Evolutionary conservation across 331 rosid species (phyloP).

Genomic region (Acacia pycnantha): DNA sequence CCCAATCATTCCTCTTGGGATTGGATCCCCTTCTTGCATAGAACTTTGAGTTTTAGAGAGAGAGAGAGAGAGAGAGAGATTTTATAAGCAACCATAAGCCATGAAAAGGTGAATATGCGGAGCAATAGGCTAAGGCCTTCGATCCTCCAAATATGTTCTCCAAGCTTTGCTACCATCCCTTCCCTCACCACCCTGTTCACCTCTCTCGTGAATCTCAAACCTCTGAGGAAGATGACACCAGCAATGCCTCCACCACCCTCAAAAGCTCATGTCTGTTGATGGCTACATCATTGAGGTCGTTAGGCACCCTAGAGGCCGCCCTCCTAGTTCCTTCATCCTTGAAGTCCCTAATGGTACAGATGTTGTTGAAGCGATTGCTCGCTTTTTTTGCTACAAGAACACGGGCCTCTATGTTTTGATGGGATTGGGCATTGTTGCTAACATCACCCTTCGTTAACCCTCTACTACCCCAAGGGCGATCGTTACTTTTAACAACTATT

Average conservation of each 20-base stretch:
- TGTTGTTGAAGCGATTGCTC: slow-evolving; percentile 42
- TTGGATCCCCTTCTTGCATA: background rate
- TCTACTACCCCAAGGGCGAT: slow-evolving; percentile 72
- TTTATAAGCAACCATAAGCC: background rate
- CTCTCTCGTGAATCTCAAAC: slow-evolving; percentile 46
- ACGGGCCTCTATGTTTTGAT: slow-evolving; percentile 65
- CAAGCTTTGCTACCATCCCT: slow-evolving; percentile 58
- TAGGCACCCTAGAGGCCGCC: no score
- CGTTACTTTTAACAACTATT: slow-evolving; percentile 87
- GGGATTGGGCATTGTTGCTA: slow-evolving; percentile 77
- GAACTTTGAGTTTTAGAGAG: no score
- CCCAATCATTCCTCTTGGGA: slow-evolving; percentile 40
- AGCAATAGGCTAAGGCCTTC: slow-evolving; percentile 40
- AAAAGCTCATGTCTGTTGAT: no score
- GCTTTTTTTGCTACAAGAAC: slow-evolving; percentile 66
- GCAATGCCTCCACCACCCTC: slow-evolving; percentile 10
- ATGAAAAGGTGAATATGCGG: slow-evolving; percentile 74
- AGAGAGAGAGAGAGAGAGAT: no score
- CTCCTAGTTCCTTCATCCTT: no score
- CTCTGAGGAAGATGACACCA: slow-evolving; percentile 50
- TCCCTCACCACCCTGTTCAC: slow-evolving; percentile 54
- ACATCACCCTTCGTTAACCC: slow-evolving; percentile 85
- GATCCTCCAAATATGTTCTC: slow-evolving; percentile 56
- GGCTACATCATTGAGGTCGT: no score
- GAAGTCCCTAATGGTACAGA: no score